A percentile compares a stretch with the other conserved stretches of the same genome.
phyloP scores from a whole-genome alignment of 2,329 filamentous ascomycete species.

The Cladobotryum protrusum region DNA sequence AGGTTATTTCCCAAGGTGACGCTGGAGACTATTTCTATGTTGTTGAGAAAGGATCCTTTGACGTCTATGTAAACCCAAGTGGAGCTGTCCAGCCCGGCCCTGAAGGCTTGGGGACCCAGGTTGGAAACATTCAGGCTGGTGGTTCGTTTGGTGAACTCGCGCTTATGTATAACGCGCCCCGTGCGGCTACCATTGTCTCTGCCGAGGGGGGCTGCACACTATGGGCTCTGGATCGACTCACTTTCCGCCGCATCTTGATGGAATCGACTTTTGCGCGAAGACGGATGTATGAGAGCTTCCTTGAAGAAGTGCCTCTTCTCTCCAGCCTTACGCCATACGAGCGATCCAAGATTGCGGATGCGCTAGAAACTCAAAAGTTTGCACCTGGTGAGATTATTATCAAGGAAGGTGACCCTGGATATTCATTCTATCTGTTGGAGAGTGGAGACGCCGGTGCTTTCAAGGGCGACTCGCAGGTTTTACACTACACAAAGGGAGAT shows the following conservation, averaged over 20 bases:
- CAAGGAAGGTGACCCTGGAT: constrained; percentile 80
- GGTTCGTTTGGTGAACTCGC: constrained; percentile 95
- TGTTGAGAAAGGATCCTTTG: constrained; percentile 84
- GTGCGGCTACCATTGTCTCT: constrained; percentile 88
- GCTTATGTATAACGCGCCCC: constrained; percentile 96
- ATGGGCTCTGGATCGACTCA: constrained; percentile 92
- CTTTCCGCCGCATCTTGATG: constrained; percentile 97
- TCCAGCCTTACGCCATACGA: constrained; percentile 83
- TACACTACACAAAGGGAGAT: constrained; percentile 82
- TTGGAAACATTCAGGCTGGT: constrained; percentile 75
- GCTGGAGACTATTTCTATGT: constrained; percentile 97
- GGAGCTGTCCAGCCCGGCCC: constrained; percentile 73
- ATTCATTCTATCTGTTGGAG: constrained; percentile 88
- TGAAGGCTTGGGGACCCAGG: constrained; percentile 76
- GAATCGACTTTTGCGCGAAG: constrained; percentile 93
- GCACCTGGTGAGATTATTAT: constrained; percentile 78
- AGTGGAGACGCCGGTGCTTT: constrained; percentile 79
- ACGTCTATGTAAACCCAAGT: constrained; percentile 78
- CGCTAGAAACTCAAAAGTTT: constrained; percentile 85
- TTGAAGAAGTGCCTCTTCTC: constrained; percentile 87
- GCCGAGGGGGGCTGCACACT: constrained; percentile 71
- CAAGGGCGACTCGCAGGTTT: constrained; percentile 71
- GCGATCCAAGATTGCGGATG: constrained; percentile 94
- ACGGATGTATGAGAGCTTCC: constrained; percentile 94
- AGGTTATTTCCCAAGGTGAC: constrained; percentile 94